phyloP scores from a whole-genome alignment of 169 alveolate species.

The Cryptosporidium sp. region DNA sequence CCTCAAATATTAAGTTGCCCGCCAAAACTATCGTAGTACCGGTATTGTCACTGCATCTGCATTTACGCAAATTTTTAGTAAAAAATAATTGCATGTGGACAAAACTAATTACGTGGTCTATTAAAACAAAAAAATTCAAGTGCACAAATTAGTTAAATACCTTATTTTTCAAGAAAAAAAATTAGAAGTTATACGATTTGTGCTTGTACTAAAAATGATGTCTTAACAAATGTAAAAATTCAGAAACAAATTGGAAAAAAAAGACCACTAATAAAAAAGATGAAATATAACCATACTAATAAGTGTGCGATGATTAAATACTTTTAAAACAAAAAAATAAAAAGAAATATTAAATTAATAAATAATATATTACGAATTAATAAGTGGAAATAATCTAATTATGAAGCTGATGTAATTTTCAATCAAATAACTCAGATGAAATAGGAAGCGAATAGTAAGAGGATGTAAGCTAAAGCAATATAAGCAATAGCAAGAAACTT shows the following conservation, averaged over 20 bases:
- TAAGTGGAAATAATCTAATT: background rate
- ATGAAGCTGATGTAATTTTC: background rate
- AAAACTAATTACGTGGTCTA: background rate
- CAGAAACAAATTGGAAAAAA: no score
- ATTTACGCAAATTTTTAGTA: background rate
- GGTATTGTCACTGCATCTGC: background rate
- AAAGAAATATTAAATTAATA: background rate
- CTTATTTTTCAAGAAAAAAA: no score
- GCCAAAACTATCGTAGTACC: background rate
- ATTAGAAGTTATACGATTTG: background rate
- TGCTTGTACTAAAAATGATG: background rate
- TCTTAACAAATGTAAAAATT: no score
- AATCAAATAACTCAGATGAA: background rate
- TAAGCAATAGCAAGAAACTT: background rate
- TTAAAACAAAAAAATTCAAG: background rate
- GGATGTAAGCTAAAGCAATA: background rate
- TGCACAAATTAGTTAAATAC: background rate
- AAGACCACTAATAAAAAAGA: background rate
- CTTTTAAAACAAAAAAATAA: background rate
- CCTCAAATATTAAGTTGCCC: background rate
- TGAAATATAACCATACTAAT: no score
- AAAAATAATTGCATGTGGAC: background rate
- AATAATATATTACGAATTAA: slow-evolving; percentile 13
- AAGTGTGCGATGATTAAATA: no score
- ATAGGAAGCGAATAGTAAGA: background rate